phyloP scores from a whole-genome alignment of 768 basidiomycete species.

The Mycena haematopus region DNA sequence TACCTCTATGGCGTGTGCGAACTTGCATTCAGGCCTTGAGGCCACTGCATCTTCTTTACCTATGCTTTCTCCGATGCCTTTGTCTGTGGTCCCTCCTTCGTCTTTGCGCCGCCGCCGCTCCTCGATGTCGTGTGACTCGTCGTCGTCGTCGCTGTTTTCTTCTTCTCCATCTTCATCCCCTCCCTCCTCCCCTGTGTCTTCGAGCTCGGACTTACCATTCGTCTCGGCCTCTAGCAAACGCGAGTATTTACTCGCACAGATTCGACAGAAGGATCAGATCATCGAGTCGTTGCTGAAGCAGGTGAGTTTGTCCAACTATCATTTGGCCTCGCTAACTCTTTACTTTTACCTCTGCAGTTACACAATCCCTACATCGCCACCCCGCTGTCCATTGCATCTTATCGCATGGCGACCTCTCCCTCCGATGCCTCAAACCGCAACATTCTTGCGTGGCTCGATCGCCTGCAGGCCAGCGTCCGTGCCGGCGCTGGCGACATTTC shows the following conservation, averaged over 20 bases:
- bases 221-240: conserved; percentile 68
- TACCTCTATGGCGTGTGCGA: not conserved
- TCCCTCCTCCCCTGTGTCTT: conserved; percentile 37
- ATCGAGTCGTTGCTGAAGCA: conserved; percentile 88
- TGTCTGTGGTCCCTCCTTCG: not conserved
- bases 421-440: conserved; percentile 73
- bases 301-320: conserved; percentile 45
- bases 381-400: conserved; percentile 79
- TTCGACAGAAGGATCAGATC: conserved; percentile 86
- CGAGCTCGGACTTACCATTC: conserved; percentile 47
- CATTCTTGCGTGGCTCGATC: conserved; percentile 79
- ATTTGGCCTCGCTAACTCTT: not conserved
- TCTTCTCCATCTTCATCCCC: conserved; percentile 35
- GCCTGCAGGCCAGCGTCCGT: conserved; percentile 65
- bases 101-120: not conserved
- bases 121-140: conserved; percentile 15
- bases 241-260: conserved; percentile 84
- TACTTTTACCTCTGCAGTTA: conserved; percentile 49
- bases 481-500: conserved; percentile 44
- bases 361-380: conserved; percentile 85
- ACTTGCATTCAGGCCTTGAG: not conserved
- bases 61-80: not conserved
- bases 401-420: conserved; percentile 78
- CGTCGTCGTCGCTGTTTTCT: conserved; percentile 13
- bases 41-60: not conserved